Conservation (phyloP, 2,329 filamentous ascomycete species). For the Sordariomycetes sp. region DNA sequence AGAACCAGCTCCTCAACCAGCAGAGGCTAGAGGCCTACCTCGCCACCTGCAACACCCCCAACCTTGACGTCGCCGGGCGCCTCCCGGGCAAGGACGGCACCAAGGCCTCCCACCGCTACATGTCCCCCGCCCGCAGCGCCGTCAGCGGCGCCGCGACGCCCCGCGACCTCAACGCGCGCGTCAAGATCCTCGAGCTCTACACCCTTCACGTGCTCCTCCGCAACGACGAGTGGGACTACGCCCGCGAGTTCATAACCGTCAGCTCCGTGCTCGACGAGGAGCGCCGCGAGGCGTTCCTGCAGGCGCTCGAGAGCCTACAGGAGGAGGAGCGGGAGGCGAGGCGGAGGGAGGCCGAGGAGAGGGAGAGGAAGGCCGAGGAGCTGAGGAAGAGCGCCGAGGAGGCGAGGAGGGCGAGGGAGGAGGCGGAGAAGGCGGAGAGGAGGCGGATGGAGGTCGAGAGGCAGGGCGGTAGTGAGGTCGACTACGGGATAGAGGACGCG, state of each 20-base stretch:
- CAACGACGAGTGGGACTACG: slow-evolving; percentile 94
- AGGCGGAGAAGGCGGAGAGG: slow-evolving; percentile 43
- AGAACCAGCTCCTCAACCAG: slow-evolving; percentile 73
- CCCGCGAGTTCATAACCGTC: slow-evolving; percentile 76
- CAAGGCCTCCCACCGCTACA: slow-evolving; percentile 19
- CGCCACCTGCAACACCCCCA: slow-evolving; percentile 53
- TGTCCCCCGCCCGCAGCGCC: slow-evolving; percentile 30
- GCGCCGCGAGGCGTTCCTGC: slow-evolving; percentile 74
- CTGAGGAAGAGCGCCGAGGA: slow-evolving; percentile 44
- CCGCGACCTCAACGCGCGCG: slow-evolving; percentile 67
- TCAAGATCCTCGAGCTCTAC: slow-evolving; percentile 91
- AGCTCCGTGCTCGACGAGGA: slow-evolving; percentile 87
- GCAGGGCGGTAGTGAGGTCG: slow-evolving; percentile 44
- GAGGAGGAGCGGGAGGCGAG: slow-evolving; percentile 72
- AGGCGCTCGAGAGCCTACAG: slow-evolving; percentile 70
- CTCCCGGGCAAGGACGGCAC: slow-evolving; percentile 28
- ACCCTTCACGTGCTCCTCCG: slow-evolving; percentile 87
- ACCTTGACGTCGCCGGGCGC: slow-evolving; percentile 56
- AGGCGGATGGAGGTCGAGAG: slow-evolving; percentile 35
- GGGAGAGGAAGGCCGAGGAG: slow-evolving; percentile 40
- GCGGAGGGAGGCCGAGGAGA: slow-evolving; percentile 47
- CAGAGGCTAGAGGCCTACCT: slow-evolving; percentile 80
- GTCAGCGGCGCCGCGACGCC: slow-evolving; percentile 64
- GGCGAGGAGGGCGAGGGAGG: slow-evolving; percentile 36
- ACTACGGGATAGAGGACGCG: slow-evolving; percentile 54